phyloP scores from a whole-genome alignment of 352 stramenopile genomes.

The Phytophthora cryptogea region DNA sequence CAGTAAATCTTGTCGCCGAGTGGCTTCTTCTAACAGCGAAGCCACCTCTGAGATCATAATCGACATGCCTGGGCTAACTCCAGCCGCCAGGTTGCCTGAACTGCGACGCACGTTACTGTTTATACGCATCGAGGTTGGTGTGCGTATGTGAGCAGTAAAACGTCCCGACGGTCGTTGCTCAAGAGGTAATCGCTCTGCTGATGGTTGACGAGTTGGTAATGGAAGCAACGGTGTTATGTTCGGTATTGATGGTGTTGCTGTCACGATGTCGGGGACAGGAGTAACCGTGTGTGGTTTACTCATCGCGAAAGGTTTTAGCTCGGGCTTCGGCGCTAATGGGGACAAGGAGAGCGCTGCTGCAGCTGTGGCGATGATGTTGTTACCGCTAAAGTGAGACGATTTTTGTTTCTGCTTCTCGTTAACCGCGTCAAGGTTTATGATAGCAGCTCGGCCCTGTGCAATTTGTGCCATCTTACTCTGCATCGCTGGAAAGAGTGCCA shows the following conservation, averaged over 20 bases:
- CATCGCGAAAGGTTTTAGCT: constrained; percentile 1
- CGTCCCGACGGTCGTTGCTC: constrained; percentile 33
- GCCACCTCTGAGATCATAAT: constrained; percentile 49
- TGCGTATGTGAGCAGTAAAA: constrained; percentile 25
- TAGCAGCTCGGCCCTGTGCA: constrained; percentile 34
- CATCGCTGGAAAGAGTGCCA: constrained; percentile 56
- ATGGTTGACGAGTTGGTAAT: constrained; percentile 17
- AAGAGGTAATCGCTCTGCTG: constrained; percentile 16
- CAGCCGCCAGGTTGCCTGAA: constrained; percentile 15
- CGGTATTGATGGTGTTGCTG: constrained; percentile 2
- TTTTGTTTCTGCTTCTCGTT: constrained; percentile 29
- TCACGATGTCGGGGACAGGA: neutral
- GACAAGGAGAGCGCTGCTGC: constrained; percentile 21
- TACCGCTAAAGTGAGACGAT: constrained; percentile 17
- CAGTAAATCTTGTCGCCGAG: constrained; percentile 50
- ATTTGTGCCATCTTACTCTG: constrained; percentile 65
- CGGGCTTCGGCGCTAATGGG: constrained; percentile 8
- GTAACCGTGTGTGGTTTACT: constrained; percentile 3
- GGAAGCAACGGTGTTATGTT: neutral
- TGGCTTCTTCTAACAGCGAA: constrained; percentile 48
- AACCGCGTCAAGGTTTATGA: constrained; percentile 9
- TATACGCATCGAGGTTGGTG: constrained; percentile 45
- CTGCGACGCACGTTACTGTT: constrained; percentile 35
- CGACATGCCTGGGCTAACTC: constrained; percentile 44
- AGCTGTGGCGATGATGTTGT: constrained; percentile 15